Evolutionary conservation across 768 basidiomycete genomes (phyloP).

Genomic region (Lentinula detonsa): DNA sequence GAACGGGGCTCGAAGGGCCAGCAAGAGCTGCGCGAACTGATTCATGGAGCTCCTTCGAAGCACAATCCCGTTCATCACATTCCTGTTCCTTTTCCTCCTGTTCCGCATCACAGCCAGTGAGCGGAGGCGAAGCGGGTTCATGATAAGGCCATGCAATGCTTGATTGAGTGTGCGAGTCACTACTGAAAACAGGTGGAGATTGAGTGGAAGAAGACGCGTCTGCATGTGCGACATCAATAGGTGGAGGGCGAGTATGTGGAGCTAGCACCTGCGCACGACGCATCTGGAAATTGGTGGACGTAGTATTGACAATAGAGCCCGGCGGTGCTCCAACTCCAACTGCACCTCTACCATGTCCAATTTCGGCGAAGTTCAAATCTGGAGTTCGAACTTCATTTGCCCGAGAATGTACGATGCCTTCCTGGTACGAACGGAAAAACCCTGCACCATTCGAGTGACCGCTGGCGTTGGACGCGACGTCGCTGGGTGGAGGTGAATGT

Average conservation of each 20-base stretch:
- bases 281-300: neutral
- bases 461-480: constrained; percentile 52
- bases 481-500: constrained; percentile 54
- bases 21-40: constrained; percentile 23
- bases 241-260: constrained; percentile 3
- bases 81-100: constrained; percentile 9
- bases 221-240: neutral
- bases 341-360: constrained; percentile 65
- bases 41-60: constrained; percentile 34
- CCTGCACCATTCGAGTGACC: constrained; percentile 48
- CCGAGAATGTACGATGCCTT: constrained; percentile 31
- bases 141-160: constrained; percentile 37
- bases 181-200: neutral
- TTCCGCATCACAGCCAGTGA: constrained; percentile 11
- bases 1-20: neutral
- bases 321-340: constrained; percentile 6
- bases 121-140: constrained; percentile 29
- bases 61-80: neutral
- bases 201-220: neutral
- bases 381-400: constrained; percentile 60
- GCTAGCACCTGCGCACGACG: constrained; percentile 2
- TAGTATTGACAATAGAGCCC: neutral
- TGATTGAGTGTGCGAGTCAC: neutral
- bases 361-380: constrained; percentile 70
- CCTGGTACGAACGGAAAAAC: constrained; percentile 56